Percentiles rank a stretch among this genome's conserved stretches.
Conservation (phyloP, 1,284 basidiomycete genomes). For the Fistulinella staudtii region DNA sequence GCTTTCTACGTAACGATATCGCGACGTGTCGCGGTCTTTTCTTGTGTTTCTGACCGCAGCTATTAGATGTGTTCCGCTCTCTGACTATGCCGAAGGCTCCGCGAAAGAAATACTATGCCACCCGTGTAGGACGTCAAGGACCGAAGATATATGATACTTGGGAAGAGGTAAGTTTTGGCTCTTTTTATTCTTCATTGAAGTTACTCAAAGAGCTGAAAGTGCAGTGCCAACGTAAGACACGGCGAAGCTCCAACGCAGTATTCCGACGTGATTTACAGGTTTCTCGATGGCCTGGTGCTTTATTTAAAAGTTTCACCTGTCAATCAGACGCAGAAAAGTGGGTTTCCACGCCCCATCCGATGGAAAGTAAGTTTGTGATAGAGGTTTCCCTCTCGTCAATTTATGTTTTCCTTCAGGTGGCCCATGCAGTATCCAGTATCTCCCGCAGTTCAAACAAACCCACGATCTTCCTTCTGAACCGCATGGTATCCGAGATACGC, state of each 20-base stretch:
- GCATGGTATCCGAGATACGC: neutral
- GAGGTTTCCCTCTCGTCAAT: neutral
- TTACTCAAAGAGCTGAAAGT: conserved; percentile 30
- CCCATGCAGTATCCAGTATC: neutral
- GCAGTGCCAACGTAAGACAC: conserved; percentile 35
- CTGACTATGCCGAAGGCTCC: conserved; percentile 31
- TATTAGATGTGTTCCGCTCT: neutral
- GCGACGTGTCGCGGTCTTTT: neutral
- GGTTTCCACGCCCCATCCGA: conserved; percentile 27
- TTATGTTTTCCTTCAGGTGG: conserved; percentile 11
- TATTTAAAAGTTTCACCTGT: conserved; percentile 48
- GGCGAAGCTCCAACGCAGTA: neutral
- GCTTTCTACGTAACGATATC: too few relatives aligned
- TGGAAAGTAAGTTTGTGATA: conserved; percentile 18
- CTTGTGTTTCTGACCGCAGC: too few relatives aligned
- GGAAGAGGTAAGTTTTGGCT: conserved; percentile 43
- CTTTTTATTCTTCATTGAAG: neutral
- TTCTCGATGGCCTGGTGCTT: conserved; percentile 42
- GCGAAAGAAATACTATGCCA: conserved; percentile 53
- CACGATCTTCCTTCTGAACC: neutral
- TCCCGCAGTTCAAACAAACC: neutral
- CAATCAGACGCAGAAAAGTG: conserved; percentile 43
- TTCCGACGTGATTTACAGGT: conserved; percentile 37
- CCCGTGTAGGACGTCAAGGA: conserved; percentile 49
- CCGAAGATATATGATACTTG: conserved; percentile 51